Conservation (phyloP, 2,329 filamentous ascomycete species). For the Phaeophleospora eucalypticola region DNA sequence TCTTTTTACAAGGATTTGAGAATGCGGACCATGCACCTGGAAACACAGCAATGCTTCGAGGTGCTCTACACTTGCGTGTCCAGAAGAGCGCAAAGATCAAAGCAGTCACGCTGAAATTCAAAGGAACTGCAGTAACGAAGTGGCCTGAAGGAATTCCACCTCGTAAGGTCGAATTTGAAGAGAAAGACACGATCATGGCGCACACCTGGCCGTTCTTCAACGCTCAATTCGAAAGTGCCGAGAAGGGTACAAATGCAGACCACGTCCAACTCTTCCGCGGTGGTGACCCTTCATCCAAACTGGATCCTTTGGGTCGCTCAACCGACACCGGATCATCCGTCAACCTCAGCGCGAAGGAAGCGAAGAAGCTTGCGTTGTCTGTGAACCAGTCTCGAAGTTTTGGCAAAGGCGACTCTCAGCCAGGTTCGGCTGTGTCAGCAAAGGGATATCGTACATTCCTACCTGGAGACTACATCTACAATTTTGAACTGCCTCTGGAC, state of each 20-base stretch:
- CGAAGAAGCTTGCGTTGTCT: conserved; percentile 70
- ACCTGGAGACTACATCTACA: conserved; percentile 68
- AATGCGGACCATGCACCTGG: conserved; percentile 61
- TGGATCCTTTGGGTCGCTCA: conserved; percentile 28
- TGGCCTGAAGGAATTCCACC: conserved; percentile 96
- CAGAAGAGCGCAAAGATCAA: conserved; percentile 92
- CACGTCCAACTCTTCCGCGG: conserved; percentile 55
- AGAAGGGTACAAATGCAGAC: conserved; percentile 60
- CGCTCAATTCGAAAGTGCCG: conserved; percentile 58
- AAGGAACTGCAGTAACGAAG: conserved; percentile 80
- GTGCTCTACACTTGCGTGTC: conserved; percentile 74
- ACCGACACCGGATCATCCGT: conserved; percentile 39
- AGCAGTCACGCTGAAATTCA: conserved; percentile 79
- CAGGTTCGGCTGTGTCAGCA: conserved; percentile 56
- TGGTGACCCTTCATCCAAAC: conserved; percentile 31
- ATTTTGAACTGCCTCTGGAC: conserved; percentile 80
- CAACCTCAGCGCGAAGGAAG: conserved; percentile 47
- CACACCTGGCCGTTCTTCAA: conserved; percentile 94
- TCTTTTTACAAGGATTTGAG: conserved; percentile 76
- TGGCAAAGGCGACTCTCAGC: conserved; percentile 67
- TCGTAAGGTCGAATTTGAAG: conserved; percentile 74
- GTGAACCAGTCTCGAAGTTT: conserved; percentile 82
- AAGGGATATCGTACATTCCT: conserved; percentile 85
- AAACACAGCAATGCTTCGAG: conserved; percentile 78
- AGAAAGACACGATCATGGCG: conserved; percentile 80